These are phyloP conservation scores for Huiozyma sinensis DNA, from an alignment of 805 yeast species.

Conservation along the genomic window DNA sequence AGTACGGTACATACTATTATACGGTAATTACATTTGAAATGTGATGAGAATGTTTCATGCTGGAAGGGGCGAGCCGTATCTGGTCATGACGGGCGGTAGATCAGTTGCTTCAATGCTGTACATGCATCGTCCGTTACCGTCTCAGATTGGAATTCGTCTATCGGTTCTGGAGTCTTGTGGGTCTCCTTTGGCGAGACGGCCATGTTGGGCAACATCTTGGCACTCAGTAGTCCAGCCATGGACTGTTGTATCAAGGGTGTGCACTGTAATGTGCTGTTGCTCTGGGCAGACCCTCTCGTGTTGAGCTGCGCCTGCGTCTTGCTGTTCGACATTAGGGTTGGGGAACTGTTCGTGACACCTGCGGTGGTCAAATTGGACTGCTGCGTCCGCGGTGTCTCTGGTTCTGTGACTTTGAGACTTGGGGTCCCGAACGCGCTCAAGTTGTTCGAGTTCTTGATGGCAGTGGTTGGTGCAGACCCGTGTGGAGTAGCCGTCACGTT, in stretches of 20 bases:
- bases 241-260: slow-evolving; percentile 27
- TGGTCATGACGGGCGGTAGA: slow-evolving; percentile 7
- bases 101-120: slow-evolving; percentile 21
- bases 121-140: slow-evolving; percentile 23
- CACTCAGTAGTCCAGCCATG: slow-evolving; percentile 22
- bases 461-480: not conserved
- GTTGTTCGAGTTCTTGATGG: not conserved
- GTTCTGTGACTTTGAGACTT: slow-evolving; percentile 6
- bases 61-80: too few relatives aligned
- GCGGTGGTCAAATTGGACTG: slow-evolving; percentile 7
- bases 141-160: slow-evolving; percentile 3
- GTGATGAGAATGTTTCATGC: too few relatives aligned
- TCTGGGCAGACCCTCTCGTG: not conserved
- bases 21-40: too few relatives aligned
- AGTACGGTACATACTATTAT: too few relatives aligned
- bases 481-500: not conserved
- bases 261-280: slow-evolving; percentile 11
- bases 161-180: slow-evolving; percentile 1
- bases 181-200: slow-evolving; percentile 6
- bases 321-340: too few relatives aligned
- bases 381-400: slow-evolving; percentile 3
- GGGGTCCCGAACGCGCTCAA: slow-evolving; percentile 13
- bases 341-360: not conserved
- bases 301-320: too few relatives aligned
- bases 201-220: slow-evolving; percentile 9